These are phyloP conservation scores for Mentha longifolia DNA, from an alignment of 257 asterid genomes.

Conservation along the genomic window DNA sequence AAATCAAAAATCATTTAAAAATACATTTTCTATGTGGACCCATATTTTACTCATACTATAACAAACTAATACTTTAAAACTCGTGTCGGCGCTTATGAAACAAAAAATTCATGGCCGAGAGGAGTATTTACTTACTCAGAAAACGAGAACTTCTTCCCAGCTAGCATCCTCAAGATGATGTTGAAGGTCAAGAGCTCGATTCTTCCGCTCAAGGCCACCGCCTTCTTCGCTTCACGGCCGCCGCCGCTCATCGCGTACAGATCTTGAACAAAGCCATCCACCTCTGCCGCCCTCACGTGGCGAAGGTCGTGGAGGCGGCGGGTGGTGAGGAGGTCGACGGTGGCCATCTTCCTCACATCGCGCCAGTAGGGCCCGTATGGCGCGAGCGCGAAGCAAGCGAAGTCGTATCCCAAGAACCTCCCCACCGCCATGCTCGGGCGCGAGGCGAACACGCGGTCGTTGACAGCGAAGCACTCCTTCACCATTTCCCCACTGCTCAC, in stretches of 20 bases:
- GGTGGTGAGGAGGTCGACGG: slow-evolving; percentile 48
- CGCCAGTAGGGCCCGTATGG: slow-evolving; percentile 73
- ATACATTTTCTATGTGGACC: too few species aligned
- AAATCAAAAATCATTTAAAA: too few species aligned
- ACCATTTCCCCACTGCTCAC: slow-evolving; percentile 52
- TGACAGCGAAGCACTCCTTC: slow-evolving; percentile 60
- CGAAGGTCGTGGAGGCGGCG: slow-evolving; percentile 45
- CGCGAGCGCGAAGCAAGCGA: slow-evolving; percentile 45
- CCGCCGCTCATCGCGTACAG: slow-evolving; percentile 33
- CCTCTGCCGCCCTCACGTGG: slow-evolving; percentile 48
- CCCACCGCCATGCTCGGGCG: slow-evolving; percentile 49
- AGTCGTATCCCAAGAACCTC: slow-evolving; percentile 43
- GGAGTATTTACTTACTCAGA: slow-evolving; percentile 6
- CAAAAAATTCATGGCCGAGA: too few species aligned
- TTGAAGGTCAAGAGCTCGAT: slow-evolving; percentile 54
- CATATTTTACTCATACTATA: too few species aligned
- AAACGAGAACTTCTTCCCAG: slow-evolving; percentile 46
- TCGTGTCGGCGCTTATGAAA: too few species aligned
- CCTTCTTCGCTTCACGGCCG: not conserved
- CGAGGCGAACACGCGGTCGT: slow-evolving; percentile 49
- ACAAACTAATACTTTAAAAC: too few species aligned
- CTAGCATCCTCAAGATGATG: slow-evolving; percentile 40
- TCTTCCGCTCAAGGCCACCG: slow-evolving; percentile 34
- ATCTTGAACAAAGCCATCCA: slow-evolving; percentile 34
- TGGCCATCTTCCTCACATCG: slow-evolving; percentile 50